Evolutionary conservation across 768 basidiomycete genomes (phyloP).

Genomic region (Cystofilobasidium ferigula): DNA sequence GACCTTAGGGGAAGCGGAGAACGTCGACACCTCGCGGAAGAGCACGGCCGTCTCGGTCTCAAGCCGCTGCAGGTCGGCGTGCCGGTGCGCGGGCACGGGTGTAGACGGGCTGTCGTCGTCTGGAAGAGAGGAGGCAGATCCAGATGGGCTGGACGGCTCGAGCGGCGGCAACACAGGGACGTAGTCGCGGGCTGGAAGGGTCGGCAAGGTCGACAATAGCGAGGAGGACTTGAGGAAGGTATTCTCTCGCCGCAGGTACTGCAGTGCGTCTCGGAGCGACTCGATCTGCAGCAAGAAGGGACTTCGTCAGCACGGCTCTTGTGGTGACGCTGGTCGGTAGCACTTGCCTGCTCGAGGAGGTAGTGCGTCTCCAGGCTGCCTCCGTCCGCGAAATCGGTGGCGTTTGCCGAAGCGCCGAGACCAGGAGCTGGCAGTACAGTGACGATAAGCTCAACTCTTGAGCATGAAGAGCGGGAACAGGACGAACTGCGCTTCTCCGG

Average conservation of each 20-base stretch:
- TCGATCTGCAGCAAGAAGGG: conserved; percentile 51
- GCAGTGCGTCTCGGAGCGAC: conserved; percentile 75
- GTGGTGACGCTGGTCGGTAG: neutral
- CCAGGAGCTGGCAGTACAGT: neutral
- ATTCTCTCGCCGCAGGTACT: conserved; percentile 88
- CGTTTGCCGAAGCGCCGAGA: neutral
- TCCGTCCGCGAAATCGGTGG: conserved; percentile 45
- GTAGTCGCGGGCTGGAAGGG: conserved; percentile 55
- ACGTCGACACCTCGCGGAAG: conserved; percentile 77
- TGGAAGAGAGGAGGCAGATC: conserved; percentile 44
- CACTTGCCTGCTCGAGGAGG: conserved; percentile 70
- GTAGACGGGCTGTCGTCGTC: conserved; percentile 29
- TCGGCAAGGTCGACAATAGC: conserved; percentile 67
- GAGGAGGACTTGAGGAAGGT: conserved; percentile 87
- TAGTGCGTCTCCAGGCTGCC: conserved; percentile 77
- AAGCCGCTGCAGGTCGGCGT: conserved; percentile 52
- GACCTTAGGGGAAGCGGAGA: conserved; percentile 69
- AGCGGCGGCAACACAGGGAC: conserved; percentile 37
- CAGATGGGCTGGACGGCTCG: conserved; percentile 42
- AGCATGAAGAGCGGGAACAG: neutral
- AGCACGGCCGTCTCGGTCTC: conserved; percentile 72
- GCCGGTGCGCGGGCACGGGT: conserved; percentile 23
- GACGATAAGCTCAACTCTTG: neutral
- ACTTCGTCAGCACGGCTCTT: too few species aligned
- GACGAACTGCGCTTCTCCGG: conserved; percentile 2